These are phyloP conservation scores for Fraxinus platypoda DNA, from an alignment of 305 asterid species.

Conservation along the genomic window DNA sequence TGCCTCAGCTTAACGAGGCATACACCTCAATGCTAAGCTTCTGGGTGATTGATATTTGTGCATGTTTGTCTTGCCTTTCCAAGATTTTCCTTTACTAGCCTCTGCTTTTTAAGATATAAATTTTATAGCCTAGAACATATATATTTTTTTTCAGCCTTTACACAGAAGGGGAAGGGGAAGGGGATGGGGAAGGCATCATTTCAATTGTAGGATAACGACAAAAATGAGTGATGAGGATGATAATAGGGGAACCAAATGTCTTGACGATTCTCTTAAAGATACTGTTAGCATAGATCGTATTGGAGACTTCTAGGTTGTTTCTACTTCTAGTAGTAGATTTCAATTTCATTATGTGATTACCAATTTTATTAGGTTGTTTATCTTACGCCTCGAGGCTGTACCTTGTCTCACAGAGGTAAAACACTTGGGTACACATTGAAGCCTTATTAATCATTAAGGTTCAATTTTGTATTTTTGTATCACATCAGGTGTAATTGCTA, in stretches of 20 bases:
- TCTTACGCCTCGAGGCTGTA: not conserved
- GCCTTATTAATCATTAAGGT: constrained; percentile 2
- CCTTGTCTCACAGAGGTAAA: not conserved
- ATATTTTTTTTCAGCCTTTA: not conserved
- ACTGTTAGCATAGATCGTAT: not conserved
- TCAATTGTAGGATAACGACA: not conserved
- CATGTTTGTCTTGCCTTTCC: not conserved
- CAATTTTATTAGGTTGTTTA: not conserved
- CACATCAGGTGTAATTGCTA: constrained; percentile 88
- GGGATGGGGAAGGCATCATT: not conserved
- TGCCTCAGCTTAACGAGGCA: not conserved
- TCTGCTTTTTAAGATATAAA: not conserved
- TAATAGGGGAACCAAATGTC: not conserved
- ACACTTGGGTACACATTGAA: not conserved
- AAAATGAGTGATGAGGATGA: not conserved
- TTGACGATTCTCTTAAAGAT: not conserved
- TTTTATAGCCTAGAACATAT: not conserved
- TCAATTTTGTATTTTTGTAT: not conserved
- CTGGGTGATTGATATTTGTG: not conserved
- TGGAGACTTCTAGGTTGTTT: not conserved
- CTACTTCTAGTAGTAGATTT: not conserved
- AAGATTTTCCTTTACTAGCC: not conserved
- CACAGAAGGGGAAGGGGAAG: not conserved
- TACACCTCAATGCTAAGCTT: not conserved
- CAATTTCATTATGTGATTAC: not conserved